Evolutionary conservation across 106 monocot genomes (phyloP), one percentile per base, ranked within the genome.

Genomic region (Chionographis japonica): DNA sequence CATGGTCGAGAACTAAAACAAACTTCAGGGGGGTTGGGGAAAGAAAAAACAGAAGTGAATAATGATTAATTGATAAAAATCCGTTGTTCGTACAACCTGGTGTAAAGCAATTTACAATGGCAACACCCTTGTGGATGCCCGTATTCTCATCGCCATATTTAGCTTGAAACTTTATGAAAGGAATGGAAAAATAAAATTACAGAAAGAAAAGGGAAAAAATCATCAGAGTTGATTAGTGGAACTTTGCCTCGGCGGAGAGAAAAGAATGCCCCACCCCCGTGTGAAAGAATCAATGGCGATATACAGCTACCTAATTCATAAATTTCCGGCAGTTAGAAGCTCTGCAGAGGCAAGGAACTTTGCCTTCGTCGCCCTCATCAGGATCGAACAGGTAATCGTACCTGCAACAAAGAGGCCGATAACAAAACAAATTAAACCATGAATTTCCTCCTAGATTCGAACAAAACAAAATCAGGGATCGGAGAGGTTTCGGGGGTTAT

Each of bases 351-450:
- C 93, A 94, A 14, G 79, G 89, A 69, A 94, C 86, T 63, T 81
- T 90, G 69, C 81, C 82, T 60, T 90, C 90, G 17, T 90, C 93
- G 11, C 74, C 71, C 64, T 94, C 93, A 58, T 87, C 90, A 53
- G 90, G 71, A 67, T 94, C 84, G 66, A 94, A 94, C 68, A 84
- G 74, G 66, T 94, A 94, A 64, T 94, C 80, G 40, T 90, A 94
- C 61, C 93, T 94, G 68, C 53, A 80, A 39, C 37, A 56, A 17
- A 55, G 12, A 60, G 1, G 36, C 11, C 40, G 71, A 75, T 42
- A 18, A 19, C 16, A 27, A 18, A 53, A 53, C 46, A 15, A 66
- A 10, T 38, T 38, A 13, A 40, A 20, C 7, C 1, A 12, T 56
- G 12, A 58, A 37, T 65, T 37, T 20, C 37, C 36, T 17, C 15